phyloP scores from a whole-genome alignment of 345 rosid genomes.

The Rhizophora apiculata region DNA sequence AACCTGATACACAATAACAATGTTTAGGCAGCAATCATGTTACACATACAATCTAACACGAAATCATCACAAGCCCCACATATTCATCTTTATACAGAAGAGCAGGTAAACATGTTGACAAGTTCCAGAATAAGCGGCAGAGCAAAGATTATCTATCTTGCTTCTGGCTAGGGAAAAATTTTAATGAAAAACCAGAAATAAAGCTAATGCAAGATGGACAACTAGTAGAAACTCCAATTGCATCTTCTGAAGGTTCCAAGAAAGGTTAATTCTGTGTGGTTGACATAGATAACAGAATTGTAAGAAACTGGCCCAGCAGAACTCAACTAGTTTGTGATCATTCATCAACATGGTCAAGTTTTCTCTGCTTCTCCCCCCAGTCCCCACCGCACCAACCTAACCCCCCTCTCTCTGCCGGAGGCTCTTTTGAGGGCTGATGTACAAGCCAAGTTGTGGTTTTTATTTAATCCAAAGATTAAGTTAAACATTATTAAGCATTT shows the following conservation, averaged over 20 bases:
- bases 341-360: not conserved
- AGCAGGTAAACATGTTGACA: not conserved
- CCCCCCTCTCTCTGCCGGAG: constrained; percentile 25
- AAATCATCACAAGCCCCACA: not conserved
- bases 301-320: not conserved
- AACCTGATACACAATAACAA: constrained; percentile 39
- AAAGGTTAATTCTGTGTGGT: not conserved
- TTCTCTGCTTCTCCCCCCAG: not conserved
- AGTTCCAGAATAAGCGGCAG: not conserved
- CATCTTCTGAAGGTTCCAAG: not conserved
- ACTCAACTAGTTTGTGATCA: not conserved
- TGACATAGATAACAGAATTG: not conserved
- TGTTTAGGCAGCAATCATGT: not conserved
- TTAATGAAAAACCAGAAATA: too few relatives aligned
- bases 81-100: too few relatives aligned
- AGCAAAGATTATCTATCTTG: not conserved
- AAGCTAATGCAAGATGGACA: too few relatives aligned
- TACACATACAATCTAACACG: not conserved
- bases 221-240: too few relatives aligned
- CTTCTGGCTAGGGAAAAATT: not conserved
- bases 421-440: constrained; percentile 5
- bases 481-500: too few relatives aligned
- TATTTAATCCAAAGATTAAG: too few relatives aligned
- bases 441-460: constrained; percentile 7
- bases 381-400: constrained; percentile 72